phyloP scores from a whole-genome alignment of 2,329 filamentous ascomycete species.

The Alternaria angustiovoidea region DNA sequence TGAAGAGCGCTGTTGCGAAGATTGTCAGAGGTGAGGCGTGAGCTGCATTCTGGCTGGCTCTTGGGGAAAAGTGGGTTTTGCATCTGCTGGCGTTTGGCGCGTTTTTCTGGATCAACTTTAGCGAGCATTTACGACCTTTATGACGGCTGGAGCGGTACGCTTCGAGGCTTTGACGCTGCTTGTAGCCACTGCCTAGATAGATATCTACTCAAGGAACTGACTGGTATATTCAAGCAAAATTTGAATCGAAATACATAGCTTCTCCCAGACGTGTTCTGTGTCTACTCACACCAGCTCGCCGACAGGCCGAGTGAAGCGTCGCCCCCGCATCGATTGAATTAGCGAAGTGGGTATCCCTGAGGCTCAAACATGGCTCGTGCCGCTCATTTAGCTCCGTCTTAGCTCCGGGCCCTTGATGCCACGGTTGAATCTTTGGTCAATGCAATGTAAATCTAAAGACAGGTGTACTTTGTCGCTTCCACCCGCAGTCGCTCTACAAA shows the following conservation, averaged over 20 bases:
- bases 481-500: neutral
- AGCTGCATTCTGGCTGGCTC: conserved; percentile 6
- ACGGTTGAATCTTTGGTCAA: conserved; percentile 33
- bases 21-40: conserved; percentile 37
- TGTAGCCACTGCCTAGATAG: neutral
- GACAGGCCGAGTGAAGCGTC: conserved; percentile 1
- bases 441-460: conserved; percentile 10
- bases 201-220: neutral
- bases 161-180: neutral
- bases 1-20: conserved; percentile 34
- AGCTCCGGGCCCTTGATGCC: conserved; percentile 42
- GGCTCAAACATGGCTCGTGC: conserved; percentile 20
- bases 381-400: conserved; percentile 33
- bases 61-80: neutral
- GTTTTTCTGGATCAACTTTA: conserved; percentile 4
- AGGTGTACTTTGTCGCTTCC: conserved; percentile 13
- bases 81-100: conserved; percentile 9
- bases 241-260: neutral
- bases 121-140: conserved; percentile 6
- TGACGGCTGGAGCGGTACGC: conserved; percentile 6
- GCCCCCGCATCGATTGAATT: neutral
- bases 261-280: neutral
- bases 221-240: neutral
- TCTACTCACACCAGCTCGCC: neutral
- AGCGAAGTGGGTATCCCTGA: conserved; percentile 12